phyloP scores from a whole-genome alignment of 192 early-diverging fungal genomes.

The Entrophospora sp. region DNA sequence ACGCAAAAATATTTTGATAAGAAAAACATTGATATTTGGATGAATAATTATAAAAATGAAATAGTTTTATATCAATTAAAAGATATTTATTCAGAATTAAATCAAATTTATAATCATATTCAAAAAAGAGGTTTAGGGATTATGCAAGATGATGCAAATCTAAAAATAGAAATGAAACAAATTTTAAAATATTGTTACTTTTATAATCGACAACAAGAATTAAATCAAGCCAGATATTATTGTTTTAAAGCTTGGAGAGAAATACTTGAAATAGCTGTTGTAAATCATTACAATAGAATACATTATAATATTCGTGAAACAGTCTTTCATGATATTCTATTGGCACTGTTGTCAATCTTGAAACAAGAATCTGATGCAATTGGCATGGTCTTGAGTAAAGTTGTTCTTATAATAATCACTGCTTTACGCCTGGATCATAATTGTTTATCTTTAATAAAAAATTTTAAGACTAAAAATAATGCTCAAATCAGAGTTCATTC shows the following conservation, averaged over 20 bases:
- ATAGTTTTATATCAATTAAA: constrained; percentile 62
- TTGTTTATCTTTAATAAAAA: constrained; percentile 42
- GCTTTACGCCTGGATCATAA: constrained; percentile 46
- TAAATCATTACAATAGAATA: constrained; percentile 54
- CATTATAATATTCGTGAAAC: constrained; percentile 51
- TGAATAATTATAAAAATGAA: constrained; percentile 46
- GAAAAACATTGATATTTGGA: constrained; percentile 40
- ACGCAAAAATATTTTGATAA: constrained; percentile 33
- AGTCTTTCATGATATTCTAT: constrained; percentile 59
- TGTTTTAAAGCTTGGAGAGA: constrained; percentile 76
- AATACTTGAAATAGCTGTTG: constrained; percentile 64
- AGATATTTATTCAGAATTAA: constrained; percentile 53
- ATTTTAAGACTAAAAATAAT: constrained; percentile 20
- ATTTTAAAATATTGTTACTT: constrained; percentile 60
- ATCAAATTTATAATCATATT: constrained; percentile 31
- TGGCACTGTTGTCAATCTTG: constrained; percentile 54
- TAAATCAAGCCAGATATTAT: constrained; percentile 57
- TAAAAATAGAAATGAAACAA: constrained; percentile 45
- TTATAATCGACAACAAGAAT: constrained; percentile 63
- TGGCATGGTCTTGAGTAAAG: constrained; percentile 42
- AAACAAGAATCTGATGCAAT: constrained; percentile 38
- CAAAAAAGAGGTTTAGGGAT: constrained; percentile 38
- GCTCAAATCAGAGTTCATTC: constrained; percentile 10
- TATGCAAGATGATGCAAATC: constrained; percentile 34
- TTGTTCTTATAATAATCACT: constrained; percentile 48